phyloP scores from a whole-genome alignment of 2,329 filamentous ascomycete species.

The Colletotrichum lupini region DNA sequence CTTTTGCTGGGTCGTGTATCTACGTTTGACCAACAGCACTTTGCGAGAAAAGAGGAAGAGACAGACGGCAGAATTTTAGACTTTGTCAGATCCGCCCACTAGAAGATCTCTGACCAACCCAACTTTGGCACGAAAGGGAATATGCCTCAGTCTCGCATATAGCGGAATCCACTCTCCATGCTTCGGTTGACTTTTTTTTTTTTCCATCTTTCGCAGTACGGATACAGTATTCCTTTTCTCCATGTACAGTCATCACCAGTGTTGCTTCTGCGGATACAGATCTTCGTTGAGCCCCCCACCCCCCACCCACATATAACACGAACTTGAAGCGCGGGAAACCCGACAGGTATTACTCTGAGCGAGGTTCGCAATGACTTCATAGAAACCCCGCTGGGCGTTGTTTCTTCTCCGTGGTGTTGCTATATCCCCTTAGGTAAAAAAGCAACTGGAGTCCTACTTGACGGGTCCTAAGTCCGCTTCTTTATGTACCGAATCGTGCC shows the following conservation, averaged over 20 bases:
- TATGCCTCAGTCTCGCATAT: not conserved
- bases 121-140: not conserved
- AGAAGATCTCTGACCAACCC: not conserved
- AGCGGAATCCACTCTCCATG: not conserved
- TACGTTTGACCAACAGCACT: not conserved
- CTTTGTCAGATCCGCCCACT: not conserved
- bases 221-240: not conserved
- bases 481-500: not conserved
- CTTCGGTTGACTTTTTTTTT: not conserved
- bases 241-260: not conserved
- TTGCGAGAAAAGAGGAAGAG: not conserved
- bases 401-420: not conserved
- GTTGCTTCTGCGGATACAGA: not conserved
- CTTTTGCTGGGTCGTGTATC: not conserved
- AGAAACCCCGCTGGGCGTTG: not conserved
- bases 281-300: not conserved
- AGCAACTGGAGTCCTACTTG: not conserved
- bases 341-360: not conserved
- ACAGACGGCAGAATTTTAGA: not conserved
- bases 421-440: not conserved
- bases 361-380: not conserved
- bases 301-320: not conserved
- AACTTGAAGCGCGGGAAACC: conserved; percentile 1
- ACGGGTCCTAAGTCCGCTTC: not conserved
- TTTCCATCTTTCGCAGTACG: not conserved